Conservation (phyloP, 768 basidiomycete genomes). For the Leccinellum rugosiceps region DNA sequence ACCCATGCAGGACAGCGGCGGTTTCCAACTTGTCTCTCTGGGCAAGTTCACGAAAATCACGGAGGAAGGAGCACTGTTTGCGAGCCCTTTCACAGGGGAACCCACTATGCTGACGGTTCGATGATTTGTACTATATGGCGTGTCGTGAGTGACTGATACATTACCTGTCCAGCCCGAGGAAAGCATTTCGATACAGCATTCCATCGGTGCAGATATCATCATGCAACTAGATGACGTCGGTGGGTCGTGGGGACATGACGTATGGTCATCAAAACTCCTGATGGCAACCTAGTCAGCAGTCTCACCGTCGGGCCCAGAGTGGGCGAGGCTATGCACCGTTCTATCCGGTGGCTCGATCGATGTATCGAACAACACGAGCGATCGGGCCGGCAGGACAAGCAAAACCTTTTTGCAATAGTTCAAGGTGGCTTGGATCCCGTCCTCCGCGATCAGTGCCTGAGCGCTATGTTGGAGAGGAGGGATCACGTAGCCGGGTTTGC, state of each 20-base stretch:
- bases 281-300: constrained; percentile 58
- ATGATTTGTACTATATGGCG: neutral
- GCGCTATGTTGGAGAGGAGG: constrained; percentile 77
- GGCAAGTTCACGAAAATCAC: constrained; percentile 84
- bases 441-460: constrained; percentile 72
- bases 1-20: constrained; percentile 70
- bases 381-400: constrained; percentile 59
- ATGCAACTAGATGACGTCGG: constrained; percentile 95
- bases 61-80: constrained; percentile 84
- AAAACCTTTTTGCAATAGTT: constrained; percentile 90
- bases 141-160: neutral
- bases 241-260: constrained; percentile 33
- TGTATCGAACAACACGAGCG: constrained; percentile 75
- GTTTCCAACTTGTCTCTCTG: constrained; percentile 84
- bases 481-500: constrained; percentile 85
- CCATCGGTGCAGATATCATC: constrained; percentile 90
- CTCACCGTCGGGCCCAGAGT: constrained; percentile 79
- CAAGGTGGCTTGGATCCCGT: constrained; percentile 78
- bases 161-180: constrained; percentile 69
- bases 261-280: neutral
- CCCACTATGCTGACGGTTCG: constrained; percentile 81
- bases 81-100: constrained; percentile 82
- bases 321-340: constrained; percentile 84
- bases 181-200: constrained; percentile 86
- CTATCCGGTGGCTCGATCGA: constrained; percentile 86